phyloP scores from a whole-genome alignment of 768 basidiomycete species.

The Serpula lacrymans region DNA sequence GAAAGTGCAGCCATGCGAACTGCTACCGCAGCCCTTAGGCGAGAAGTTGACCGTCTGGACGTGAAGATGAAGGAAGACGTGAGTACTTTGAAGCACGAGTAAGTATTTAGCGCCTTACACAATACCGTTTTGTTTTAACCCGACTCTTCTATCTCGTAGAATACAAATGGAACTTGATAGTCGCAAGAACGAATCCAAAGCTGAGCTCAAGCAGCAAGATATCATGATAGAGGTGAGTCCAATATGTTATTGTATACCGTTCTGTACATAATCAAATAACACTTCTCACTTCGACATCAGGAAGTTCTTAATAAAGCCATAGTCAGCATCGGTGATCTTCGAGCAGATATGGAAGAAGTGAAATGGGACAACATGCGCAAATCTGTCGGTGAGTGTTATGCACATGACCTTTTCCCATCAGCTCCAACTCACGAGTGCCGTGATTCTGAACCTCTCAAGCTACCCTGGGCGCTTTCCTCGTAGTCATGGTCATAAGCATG shows the following conservation, averaged over 20 bases:
- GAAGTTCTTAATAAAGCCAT: constrained; percentile 74
- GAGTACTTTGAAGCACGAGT: constrained; percentile 90
- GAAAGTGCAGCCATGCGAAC: constrained; percentile 83
- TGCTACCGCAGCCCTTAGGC: constrained; percentile 67
- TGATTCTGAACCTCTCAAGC: constrained; percentile 42
- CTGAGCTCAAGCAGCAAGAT: constrained; percentile 80
- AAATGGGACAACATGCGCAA: constrained; percentile 89
- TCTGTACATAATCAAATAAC: background rate
- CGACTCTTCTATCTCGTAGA: too few species aligned
- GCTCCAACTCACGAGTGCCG: too few species aligned
- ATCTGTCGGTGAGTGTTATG: constrained; percentile 59
- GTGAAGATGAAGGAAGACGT: constrained; percentile 95
- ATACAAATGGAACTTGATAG: constrained; percentile 97
- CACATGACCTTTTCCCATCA: background rate
- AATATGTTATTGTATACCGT: constrained; percentile 1
- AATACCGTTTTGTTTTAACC: too few species aligned
- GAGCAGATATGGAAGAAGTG: constrained; percentile 78
- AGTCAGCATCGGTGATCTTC: constrained; percentile 71
- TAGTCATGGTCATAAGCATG: constrained; percentile 68
- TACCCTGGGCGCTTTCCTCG: constrained; percentile 59
- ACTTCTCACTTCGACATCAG: constrained; percentile 32
- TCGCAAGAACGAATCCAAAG: constrained; percentile 85
- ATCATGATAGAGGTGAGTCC: constrained; percentile 73
- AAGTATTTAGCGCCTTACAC: constrained; percentile 28
- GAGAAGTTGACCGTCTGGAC: constrained; percentile 83